Conservation (phyloP, 2,329 filamentous ascomycete genomes). For the Penicillium sp. region DNA sequence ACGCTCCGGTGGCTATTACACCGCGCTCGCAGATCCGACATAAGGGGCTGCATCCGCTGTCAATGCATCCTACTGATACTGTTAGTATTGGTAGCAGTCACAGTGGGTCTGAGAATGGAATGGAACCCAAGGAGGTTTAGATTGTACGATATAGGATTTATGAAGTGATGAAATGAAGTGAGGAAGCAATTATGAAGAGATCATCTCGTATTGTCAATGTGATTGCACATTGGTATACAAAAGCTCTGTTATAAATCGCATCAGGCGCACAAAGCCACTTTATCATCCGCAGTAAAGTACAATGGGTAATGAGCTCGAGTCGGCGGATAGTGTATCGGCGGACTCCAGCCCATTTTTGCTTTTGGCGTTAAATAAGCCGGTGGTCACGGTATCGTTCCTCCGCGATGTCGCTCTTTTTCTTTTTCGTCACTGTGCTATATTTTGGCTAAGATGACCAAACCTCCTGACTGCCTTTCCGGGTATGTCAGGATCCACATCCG, state of each 20-base stretch:
- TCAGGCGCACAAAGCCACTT: not conserved
- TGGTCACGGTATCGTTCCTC: not conserved
- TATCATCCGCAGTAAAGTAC: not conserved
- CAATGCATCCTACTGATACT: constrained; percentile 18
- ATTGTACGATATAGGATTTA: not conserved
- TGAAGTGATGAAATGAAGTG: not conserved
- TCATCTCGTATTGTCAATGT: too few species aligned
- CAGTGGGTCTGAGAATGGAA: constrained; percentile 2
- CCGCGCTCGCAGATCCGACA: constrained; percentile 13
- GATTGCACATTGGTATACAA: not conserved
- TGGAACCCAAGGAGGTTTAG: not conserved
- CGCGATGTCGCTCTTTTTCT: not conserved
- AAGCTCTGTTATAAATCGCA: not conserved
- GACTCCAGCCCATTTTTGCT: not conserved
- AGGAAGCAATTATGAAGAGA: not conserved
- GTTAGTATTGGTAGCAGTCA: constrained; percentile 12
- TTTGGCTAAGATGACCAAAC: too few species aligned
- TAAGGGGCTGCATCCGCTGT: constrained; percentile 20
- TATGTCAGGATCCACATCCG: too few species aligned
- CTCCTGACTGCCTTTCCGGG: too few species aligned
- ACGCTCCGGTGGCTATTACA: not conserved
- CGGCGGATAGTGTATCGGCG: not conserved
- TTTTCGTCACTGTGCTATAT: too few species aligned
- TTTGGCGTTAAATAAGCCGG: not conserved
- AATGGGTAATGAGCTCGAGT: not conserved